phyloP scores from a whole-genome alignment of 2,329 filamentous ascomycete genomes.

The Fusarium sp. region DNA sequence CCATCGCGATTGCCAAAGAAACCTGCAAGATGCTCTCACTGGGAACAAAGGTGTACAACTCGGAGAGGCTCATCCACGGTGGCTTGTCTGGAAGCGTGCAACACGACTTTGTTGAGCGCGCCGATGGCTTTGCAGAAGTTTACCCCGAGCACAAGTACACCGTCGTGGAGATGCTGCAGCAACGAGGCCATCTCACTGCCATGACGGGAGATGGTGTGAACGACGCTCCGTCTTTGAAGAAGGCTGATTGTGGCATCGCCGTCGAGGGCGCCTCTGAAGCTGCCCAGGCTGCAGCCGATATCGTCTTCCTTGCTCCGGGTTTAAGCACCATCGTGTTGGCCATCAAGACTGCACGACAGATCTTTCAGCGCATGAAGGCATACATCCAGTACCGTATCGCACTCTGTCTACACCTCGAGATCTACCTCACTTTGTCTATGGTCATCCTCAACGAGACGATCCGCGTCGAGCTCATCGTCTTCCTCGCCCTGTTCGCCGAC shows the following conservation, averaged over 20 bases:
- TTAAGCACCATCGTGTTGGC: constrained; percentile 17
- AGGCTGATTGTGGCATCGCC: constrained; percentile 25
- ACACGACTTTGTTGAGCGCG: constrained; percentile 35
- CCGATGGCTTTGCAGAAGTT: constrained; percentile 32
- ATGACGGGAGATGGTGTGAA: constrained; percentile 36
- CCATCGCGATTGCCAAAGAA: constrained; percentile 31
- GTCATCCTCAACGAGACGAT: constrained; percentile 38
- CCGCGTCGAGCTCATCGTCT: constrained; percentile 19
- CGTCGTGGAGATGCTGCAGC: constrained; percentile 31
- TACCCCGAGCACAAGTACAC: constrained; percentile 32
- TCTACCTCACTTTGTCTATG: constrained; percentile 27
- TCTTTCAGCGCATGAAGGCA: constrained; percentile 37
- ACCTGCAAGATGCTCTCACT: constrained; percentile 34
- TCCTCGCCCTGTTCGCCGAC: constrained; percentile 17
- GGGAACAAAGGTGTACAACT: constrained; percentile 31
- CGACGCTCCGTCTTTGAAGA: constrained; percentile 27
- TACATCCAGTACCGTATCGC: constrained; percentile 39
- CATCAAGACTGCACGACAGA: constrained; percentile 14
- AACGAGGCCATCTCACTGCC: constrained; percentile 23
- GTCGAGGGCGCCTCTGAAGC: constrained; percentile 33
- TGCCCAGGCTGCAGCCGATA: constrained; percentile 32
- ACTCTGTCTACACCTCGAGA: constrained; percentile 22
- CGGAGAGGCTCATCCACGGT: constrained; percentile 18
- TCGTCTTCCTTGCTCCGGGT: constrained; percentile 11
- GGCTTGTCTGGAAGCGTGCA: constrained; percentile 28